Evolutionary conservation across 2,329 filamentous ascomycete genomes (phyloP), one percentile per base, ranked within the genome.

Genomic region (Monilinia vaccinii-corymbosi): DNA sequence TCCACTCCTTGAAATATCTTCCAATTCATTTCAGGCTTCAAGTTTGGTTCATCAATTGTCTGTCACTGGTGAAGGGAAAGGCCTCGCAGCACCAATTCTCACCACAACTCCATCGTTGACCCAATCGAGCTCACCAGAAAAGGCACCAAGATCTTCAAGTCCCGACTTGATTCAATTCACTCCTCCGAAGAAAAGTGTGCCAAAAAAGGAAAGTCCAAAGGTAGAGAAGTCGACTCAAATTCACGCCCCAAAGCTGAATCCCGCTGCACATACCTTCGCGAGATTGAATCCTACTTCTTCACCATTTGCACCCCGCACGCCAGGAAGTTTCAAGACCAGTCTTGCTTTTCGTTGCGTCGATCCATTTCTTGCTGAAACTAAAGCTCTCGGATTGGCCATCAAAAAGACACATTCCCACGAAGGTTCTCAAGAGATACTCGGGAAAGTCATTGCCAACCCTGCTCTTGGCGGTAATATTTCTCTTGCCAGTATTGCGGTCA

Each of bases 111-210:
- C 28, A 36, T 25, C 42, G 3, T 14, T n/a, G 16, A 21, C 13
- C 2, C 5, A 32, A 55, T n/a, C 38, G 21, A 44, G 38, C 18
- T 34, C 38, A 11, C 21, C 9, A 45, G 47, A 53, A 18, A 34
- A 23, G 48, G 45, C 6, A 16, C 11, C 34, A 47, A 32, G 31
- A 23, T 48, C 47, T 28, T 21, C 25, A 13, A 38, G 31, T 48
- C 21, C 60, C 6, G 59, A 49, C 25, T 44, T 57, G 40, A 34
- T 44, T 28, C 23, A 55, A 52, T 42, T 50, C 47, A 56, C 52
- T 40, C 56, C 25, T 8, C 10, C 48, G 21, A 40, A 55, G 25
- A 42, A 31, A n/a, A 42, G 18, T 44, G 16, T 44, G 18, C 8
- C 25, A 11, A 53, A 31, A 11, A 40, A 32, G 23, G 36, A 53